Evolutionary conservation across 2,329 filamentous ascomycete species (phyloP), one percentile per base, ranked within the genome.

Genomic region (Shiraia bambusicola): DNA sequence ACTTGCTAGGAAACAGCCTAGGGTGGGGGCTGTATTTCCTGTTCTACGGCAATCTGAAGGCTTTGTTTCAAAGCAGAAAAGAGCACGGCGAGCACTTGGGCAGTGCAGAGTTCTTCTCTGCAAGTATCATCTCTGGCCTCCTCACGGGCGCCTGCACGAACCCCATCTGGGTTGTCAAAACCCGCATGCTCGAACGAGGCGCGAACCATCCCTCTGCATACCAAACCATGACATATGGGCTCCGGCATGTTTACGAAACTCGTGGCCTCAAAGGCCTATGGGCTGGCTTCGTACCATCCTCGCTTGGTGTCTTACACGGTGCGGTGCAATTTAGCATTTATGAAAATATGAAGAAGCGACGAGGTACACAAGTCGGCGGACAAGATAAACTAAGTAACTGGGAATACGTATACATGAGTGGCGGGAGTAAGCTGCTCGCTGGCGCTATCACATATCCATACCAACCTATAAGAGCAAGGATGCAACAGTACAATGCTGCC

Each of bases 151-250:
- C 88, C 22, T 77, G 92, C 52, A 97, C 93, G 22, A 97, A 97
- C 66, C 93, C 93, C 2, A 84, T 98, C 58, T 98, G 93, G 93
- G 93, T 98, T 2, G 83, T 98, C 67, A 97, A 97, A 75, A 97
- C 92, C 7, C 86, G 93, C 50, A 97, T 98, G 90, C 76, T 97
- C 16, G 89, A 90, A 22, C 91, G 88, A 3, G 88, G 93, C 53
- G 80, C 81, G 35, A 76, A 80, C 40, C 78, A 82, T 5, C 80
- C 78, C 2, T 89, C 89, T 11, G 93, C 92, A 1, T 98, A 98
- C 69, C 78, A 81, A 12, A 85, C 81, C 52, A 88, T 96, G 75
- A 72, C 77, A 52, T 78, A 83, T 34, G 93, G 93, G 19, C 79
- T 84, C 2, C 69, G 67, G 27, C 78, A 82, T 31, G 81, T 98